These are phyloP conservation scores for Miscanthus sacchariflorus DNA, from an alignment of 202 grass and related monocot genomes.

Conservation along the genomic window DNA sequence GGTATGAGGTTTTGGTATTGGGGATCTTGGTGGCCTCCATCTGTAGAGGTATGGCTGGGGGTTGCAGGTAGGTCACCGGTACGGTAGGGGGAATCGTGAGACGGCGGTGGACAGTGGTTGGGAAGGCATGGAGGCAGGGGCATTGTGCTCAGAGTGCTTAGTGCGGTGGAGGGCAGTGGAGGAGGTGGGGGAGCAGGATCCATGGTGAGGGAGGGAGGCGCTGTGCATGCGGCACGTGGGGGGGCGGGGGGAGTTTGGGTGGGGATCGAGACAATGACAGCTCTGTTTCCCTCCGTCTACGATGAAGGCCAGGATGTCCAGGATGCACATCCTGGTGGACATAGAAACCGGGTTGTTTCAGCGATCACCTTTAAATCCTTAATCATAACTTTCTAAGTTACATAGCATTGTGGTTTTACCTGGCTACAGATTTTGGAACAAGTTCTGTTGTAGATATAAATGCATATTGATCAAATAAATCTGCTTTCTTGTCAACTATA, in stretches of 20 bases:
- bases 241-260: not conserved
- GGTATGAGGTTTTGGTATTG: not conserved
- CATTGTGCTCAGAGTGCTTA: not conserved
- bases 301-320: not conserved
- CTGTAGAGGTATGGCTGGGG: not conserved
- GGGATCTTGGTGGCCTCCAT: not conserved
- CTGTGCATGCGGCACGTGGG: not conserved
- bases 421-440: not conserved
- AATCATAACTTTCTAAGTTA: not conserved
- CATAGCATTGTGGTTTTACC: slow-evolving; percentile 11
- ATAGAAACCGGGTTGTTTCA: not conserved
- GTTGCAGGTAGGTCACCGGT: not conserved
- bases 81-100: not conserved
- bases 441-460: not conserved
- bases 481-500: slow-evolving; percentile 16
- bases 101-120: not conserved
- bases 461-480: not conserved
- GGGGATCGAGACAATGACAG: not conserved
- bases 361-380: not conserved
- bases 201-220: not conserved
- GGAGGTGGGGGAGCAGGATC: not conserved
- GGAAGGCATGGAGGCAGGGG: not conserved
- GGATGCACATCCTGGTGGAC: not conserved
- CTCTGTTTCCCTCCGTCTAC: not conserved
- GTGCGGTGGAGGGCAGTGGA: not conserved